A percentile compares a stretch with the other conserved stretches of the same genome.
phyloP scores from a whole-genome alignment of 345 rosid species.

The Trapa incisa region DNA sequence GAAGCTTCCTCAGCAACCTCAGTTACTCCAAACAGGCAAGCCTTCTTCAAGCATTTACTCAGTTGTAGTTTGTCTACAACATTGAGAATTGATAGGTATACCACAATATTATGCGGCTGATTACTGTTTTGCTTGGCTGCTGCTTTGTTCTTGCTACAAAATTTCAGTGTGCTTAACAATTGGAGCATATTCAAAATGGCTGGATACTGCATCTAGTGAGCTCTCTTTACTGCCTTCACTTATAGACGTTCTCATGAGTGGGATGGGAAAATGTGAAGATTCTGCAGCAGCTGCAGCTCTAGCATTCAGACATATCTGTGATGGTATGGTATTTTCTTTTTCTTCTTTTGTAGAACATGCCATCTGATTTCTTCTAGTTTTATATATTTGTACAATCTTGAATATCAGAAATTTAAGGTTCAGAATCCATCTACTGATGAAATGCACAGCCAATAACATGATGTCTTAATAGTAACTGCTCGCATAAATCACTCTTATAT shows the following conservation, averaged over 20 bases:
- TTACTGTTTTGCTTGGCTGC: neutral
- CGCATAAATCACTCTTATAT: neutral
- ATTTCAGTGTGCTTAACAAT: conserved; percentile 86
- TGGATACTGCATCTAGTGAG: conserved; percentile 64
- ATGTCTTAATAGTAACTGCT: neutral
- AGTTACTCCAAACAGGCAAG: conserved; percentile 84
- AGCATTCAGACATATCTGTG: conserved; percentile 89
- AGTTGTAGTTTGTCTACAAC: conserved; percentile 5
- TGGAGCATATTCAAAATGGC: conserved; percentile 99
- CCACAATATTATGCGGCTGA: neutral
- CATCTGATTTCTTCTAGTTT: neutral
- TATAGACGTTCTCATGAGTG: conserved; percentile 59
- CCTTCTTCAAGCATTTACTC: conserved; percentile 6
- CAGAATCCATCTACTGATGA: neutral
- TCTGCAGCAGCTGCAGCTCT: conserved; percentile 97
- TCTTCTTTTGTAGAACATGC: neutral
- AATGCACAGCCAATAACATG: neutral
- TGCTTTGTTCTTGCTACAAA: conserved; percentile 10
- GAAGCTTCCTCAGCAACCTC: conserved; percentile 80
- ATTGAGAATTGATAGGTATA: neutral
- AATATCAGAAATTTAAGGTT: neutral
- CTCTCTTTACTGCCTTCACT: conserved; percentile 63
- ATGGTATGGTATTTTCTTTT: conserved; percentile 35
- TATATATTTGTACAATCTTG: neutral
- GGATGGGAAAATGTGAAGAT: conserved; percentile 93